Evolutionary conservation across 257 asterid genomes (phyloP).

Genomic region (Solanum boliviense): DNA sequence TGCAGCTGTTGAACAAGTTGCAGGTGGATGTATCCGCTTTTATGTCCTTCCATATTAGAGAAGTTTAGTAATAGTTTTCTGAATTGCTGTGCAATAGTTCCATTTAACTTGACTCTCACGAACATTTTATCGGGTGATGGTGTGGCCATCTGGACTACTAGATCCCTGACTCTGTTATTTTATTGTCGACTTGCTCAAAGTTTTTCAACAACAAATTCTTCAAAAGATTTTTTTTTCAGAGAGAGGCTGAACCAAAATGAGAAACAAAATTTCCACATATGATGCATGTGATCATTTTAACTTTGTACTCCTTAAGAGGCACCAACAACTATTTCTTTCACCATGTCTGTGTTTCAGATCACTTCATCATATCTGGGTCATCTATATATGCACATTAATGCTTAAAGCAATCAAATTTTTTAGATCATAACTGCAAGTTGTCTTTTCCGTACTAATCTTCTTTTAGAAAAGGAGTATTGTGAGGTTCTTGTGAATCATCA

Average conservation of each 20-base stretch:
- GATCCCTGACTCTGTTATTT: neutral
- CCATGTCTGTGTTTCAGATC: neutral
- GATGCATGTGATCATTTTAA: neutral
- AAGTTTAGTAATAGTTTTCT: neutral
- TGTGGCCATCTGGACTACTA: neutral
- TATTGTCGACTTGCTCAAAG: neutral
- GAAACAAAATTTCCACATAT: neutral
- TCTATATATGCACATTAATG: neutral
- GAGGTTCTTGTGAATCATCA: neutral
- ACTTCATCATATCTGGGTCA: neutral
- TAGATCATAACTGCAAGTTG: neutral
- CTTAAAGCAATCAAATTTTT: neutral
- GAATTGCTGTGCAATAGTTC: neutral
- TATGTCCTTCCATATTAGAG: neutral
- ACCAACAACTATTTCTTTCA: neutral
- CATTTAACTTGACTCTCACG: neutral
- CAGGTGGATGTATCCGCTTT: neutral
- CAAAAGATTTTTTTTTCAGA: neutral
- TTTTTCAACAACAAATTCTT: neutral
- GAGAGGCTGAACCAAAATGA: neutral
- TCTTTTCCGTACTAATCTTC: neutral
- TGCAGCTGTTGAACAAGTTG: neutral
- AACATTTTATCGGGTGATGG: neutral
- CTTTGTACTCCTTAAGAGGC: neutral
- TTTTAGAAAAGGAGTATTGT: neutral